Evolutionary conservation across 225 moss, liverwort and hornwort genomes (phyloP), one percentile per base, ranked within the genome.

Genomic region (Takakia lepidozioides): DNA sequence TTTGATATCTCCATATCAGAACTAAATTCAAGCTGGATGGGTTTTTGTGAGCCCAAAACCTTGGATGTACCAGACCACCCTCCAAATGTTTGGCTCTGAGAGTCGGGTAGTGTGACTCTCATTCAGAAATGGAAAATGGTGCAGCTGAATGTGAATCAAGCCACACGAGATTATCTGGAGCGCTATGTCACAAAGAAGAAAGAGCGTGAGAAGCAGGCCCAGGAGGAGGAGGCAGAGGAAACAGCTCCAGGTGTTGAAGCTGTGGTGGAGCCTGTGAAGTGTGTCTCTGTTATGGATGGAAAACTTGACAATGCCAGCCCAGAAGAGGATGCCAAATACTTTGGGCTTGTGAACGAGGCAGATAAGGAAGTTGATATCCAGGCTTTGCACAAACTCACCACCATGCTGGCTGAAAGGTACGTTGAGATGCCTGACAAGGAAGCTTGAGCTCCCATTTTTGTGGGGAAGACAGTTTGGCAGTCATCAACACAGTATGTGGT

Each of bases 121-220:
- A n/a, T n/a, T n/a, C n/a, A n/a, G n/a, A n/a, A n/a, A n/a, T n/a
- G n/a, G n/a, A n/a, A n/a, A 7, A 25, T 55, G 39, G 1, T 73
- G 73, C 75, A 93, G 93, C 79, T 93, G 46, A 93, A 93, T 64
- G 89, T 93, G 18, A 93, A 88, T 61, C 93, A 93, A 84, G 89
- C 89, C 41, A 93, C 93, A 26, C 81, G 89, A 46, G 93, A 93
- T 8, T 93, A 93, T 43, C 63, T 93, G 49, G 93, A 89, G 69
- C 85, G 93, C 13, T 93, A 93, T 51, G 93, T 93, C 32, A 55
- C 62, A 19, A 93, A 79, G 76, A 93, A 88, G 73, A 93, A 86
- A 48, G 93, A 88, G 67, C 75, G 86, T 15, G 88, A 93, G 64
- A 86, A 83, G 61, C 67, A 88, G 25, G 69, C 83, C 22, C 57